Evolutionary conservation across 768 basidiomycete genomes (phyloP), one percentile per base, ranked within the genome.

Genomic region (Hericium coralloides): DNA sequence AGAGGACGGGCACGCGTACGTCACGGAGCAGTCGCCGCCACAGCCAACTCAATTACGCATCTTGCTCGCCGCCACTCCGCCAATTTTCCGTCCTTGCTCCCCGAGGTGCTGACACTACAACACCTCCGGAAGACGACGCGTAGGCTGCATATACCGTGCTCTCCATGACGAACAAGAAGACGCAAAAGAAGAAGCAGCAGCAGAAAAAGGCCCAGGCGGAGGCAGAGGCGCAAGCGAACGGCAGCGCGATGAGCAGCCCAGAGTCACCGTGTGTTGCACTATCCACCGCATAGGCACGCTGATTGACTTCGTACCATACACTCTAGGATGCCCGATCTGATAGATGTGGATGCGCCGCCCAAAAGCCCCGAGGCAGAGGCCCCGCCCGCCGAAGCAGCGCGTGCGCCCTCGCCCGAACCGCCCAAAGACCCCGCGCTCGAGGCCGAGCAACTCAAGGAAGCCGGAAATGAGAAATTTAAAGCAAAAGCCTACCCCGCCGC

Each of bases 381-480:
- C 43, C 12, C n/a, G n/a, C 26, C 23, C 3, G 25, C 25, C 4
- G 57, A 52, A 36, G 51, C 25, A 17, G 17, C 38, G 25, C 26
- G 12, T 31, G 36, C 53, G 15, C 43, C 53, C 25, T 15, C 38
- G 23, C 38, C 53, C 39, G 39, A 25, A 4, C 51, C 50, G 18
- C 48, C 60, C 55, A 64, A 66, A 38, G 64, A 64, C 36, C 58
- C 59, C 0, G 53, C 67, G 3, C 72, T 73, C 49, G 73, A 73
- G 18, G 84, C 86, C 8, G 84, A 88, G 63, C 76, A 79, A 59
- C 65, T 79, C 36, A 89, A 92, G 68, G 89, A 89, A 65, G 72
- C 80, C 55, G 91, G 91, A 14, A 93, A 93, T 69, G 71, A 73
- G 2, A 77, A 84, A 1, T 92, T 92, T 73, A 90, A 85, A 67